Evolutionary conservation across 2,329 filamentous ascomycete genomes (phyloP).

Genomic region (Thermothelomyces thermophilus): DNA sequence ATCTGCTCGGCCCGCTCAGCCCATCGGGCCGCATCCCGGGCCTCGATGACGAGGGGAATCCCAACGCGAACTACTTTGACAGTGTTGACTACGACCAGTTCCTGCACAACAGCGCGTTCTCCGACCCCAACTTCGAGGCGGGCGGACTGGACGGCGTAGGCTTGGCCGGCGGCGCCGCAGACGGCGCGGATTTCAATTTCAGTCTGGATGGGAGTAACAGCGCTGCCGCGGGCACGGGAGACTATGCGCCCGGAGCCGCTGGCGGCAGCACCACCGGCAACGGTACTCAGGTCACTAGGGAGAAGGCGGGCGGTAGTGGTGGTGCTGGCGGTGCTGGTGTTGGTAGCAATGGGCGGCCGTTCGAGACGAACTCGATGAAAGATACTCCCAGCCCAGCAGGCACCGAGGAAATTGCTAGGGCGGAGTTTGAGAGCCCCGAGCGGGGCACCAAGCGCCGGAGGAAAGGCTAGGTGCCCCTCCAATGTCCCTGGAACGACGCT

Average conservation of each 20-base stretch:
- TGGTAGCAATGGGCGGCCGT: conserved; percentile 12
- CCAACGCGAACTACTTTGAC: conserved; percentile 29
- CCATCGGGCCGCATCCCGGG: conserved; percentile 75
- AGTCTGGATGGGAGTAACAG: conserved; percentile 34
- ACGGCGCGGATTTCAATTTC: conserved; percentile 44
- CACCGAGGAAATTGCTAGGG: conserved; percentile 45
- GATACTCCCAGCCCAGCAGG: conserved; percentile 40
- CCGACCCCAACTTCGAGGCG: conserved; percentile 10
- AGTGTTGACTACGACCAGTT: conserved; percentile 47
- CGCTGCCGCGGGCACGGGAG: conserved; percentile 7
- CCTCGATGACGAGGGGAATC: conserved; percentile 40
- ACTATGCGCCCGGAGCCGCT: conserved; percentile 10
- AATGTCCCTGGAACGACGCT: background rate
- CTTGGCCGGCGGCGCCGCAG: background rate
- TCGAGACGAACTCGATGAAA: conserved; percentile 20
- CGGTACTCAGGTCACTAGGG: background rate
- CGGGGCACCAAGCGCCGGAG: conserved; percentile 35
- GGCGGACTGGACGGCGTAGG: conserved; percentile 1
- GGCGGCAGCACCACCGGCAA: conserved; percentile 15
- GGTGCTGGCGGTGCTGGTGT: conserved; percentile 17
- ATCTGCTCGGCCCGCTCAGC: conserved; percentile 69
- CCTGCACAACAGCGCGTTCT: conserved; percentile 37
- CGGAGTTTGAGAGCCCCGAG: conserved; percentile 33
- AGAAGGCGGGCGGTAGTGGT: background rate
- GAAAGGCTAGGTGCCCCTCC: conserved; percentile 13